Percentiles rank a stretch among this genome's conserved stretches.
These are phyloP conservation scores for Chaetomium strumarium DNA, from an alignment of 2,329 filamentous ascomycete genomes.

Conservation along the genomic window DNA sequence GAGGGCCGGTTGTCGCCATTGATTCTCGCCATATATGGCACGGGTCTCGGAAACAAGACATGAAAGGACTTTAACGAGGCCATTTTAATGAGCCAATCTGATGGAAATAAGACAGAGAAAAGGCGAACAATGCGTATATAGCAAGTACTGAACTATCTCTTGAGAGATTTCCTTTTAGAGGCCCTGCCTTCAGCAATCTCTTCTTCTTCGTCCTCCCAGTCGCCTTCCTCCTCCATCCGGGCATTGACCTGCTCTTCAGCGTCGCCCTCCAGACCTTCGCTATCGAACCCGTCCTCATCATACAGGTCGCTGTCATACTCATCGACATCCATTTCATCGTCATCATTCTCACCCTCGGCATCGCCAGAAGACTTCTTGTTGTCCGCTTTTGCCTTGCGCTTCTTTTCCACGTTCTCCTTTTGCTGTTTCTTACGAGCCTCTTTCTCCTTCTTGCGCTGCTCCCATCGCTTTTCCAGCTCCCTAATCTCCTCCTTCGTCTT, in stretches of 20 bases:
- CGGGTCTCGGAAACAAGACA: background rate
- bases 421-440: slow-evolving; percentile 76
- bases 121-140: background rate
- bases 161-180: slow-evolving; percentile 21
- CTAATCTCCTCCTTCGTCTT: slow-evolving; percentile 75
- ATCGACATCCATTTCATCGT: slow-evolving; percentile 35
- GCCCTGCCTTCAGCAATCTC: slow-evolving; percentile 28
- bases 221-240: slow-evolving; percentile 43
- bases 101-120: background rate
- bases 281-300: slow-evolving; percentile 44
- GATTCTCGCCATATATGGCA: too few relatives aligned
- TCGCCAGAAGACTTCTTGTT: slow-evolving; percentile 53
- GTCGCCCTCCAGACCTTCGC: slow-evolving; percentile 45
- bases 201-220: slow-evolving; percentile 48
- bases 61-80: too few relatives aligned
- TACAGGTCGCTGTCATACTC: slow-evolving; percentile 36
- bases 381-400: slow-evolving; percentile 77
- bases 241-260: slow-evolving; percentile 45
- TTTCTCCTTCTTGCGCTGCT: slow-evolving; percentile 70
- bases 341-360: slow-evolving; percentile 26
- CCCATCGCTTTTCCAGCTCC: slow-evolving; percentile 78
- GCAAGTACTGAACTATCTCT: background rate
- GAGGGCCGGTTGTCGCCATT: too few relatives aligned
- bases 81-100: background rate
- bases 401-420: slow-evolving; percentile 84